Evolutionary conservation across 164 flowering plant genomes (phyloP).

Genomic region (Magnolia kwangsiensis): DNA sequence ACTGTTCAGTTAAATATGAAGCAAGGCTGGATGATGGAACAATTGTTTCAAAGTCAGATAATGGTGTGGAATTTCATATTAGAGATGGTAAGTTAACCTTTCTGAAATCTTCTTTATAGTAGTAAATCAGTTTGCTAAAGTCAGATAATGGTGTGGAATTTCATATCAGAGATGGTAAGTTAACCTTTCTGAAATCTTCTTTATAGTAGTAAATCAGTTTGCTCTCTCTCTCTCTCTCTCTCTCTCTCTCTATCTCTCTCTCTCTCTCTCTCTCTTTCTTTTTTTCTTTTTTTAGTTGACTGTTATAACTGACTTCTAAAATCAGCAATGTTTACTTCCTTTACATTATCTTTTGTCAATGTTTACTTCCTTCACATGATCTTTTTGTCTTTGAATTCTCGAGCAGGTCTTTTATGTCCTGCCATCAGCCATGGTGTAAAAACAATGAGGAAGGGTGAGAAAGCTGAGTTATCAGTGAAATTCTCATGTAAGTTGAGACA

Average conservation of each 20-base stretch:
- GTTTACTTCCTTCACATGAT: no score
- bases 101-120: not conserved
- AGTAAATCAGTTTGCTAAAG: not conserved
- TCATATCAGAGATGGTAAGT: no score
- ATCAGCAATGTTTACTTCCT: not conserved
- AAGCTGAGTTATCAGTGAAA: constrained; percentile 47
- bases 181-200: no score
- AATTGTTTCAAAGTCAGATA: constrained; percentile 33
- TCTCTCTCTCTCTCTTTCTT: no score
- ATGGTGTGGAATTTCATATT: constrained; percentile 42
- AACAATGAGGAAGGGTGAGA: constrained; percentile 66
- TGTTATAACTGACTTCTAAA: not conserved
- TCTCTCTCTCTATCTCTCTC: no score
- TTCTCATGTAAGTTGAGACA: constrained; percentile 39
- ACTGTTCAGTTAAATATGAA: constrained; percentile 44
- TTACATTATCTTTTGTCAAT: not conserved
- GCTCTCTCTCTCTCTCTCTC: not conserved
- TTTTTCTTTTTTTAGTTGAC: not conserved
- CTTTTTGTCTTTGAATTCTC: not conserved
- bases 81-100: constrained; percentile 33
- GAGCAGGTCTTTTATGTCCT: constrained; percentile 42
- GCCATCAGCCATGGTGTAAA: constrained; percentile 52
- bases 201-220: not conserved
- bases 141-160: no score
- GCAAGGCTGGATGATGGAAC: constrained; percentile 43